phyloP scores from a whole-genome alignment of 2,329 filamentous ascomycete species.

The Colletotrichum horii region DNA sequence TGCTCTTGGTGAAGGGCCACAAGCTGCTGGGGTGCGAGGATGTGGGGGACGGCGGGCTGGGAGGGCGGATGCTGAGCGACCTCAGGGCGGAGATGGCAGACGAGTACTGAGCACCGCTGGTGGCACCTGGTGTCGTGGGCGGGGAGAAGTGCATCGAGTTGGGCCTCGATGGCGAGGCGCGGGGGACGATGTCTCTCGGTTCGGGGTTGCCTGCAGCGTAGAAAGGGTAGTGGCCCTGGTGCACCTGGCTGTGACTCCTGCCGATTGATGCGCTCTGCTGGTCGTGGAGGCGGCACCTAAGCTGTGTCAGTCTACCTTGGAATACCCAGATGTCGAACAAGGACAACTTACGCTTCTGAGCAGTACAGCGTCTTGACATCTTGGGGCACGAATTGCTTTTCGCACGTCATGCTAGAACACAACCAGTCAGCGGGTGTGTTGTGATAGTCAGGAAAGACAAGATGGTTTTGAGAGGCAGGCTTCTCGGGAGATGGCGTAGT shows the following conservation, averaged over 20 bases:
- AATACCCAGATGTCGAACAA: not conserved
- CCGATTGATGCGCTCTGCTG: slow-evolving; percentile 21
- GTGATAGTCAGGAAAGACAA: slow-evolving; percentile 36
- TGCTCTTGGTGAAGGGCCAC: slow-evolving; percentile 61
- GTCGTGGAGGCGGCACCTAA: slow-evolving; percentile 60
- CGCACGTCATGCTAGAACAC: slow-evolving; percentile 64
- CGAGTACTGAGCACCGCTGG: slow-evolving; percentile 39
- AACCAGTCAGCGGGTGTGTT: slow-evolving; percentile 30
- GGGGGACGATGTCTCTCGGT: slow-evolving; percentile 67
- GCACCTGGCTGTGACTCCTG: slow-evolving; percentile 8
- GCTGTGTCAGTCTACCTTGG: not conserved
- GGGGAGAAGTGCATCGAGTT: slow-evolving; percentile 61
- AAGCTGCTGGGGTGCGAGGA: slow-evolving; percentile 43
- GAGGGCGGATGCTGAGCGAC: slow-evolving; percentile 58
- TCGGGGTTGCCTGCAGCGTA: slow-evolving; percentile 54
- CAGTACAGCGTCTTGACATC: slow-evolving; percentile 66
- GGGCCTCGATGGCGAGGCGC: slow-evolving; percentile 66
- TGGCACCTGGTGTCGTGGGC: slow-evolving; percentile 47
- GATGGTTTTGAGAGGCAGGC: slow-evolving; percentile 14
- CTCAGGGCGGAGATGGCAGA: slow-evolving; percentile 62
- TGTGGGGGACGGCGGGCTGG: slow-evolving; percentile 61
- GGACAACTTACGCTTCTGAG: slow-evolving; percentile 61
- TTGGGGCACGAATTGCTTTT: slow-evolving; percentile 67
- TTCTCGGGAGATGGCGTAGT: not conserved
- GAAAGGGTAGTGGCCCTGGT: slow-evolving; percentile 42